These are phyloP conservation scores for Pythium pyrilobum DNA, from an alignment of 352 stramenopile species.

Conservation along the genomic window DNA sequence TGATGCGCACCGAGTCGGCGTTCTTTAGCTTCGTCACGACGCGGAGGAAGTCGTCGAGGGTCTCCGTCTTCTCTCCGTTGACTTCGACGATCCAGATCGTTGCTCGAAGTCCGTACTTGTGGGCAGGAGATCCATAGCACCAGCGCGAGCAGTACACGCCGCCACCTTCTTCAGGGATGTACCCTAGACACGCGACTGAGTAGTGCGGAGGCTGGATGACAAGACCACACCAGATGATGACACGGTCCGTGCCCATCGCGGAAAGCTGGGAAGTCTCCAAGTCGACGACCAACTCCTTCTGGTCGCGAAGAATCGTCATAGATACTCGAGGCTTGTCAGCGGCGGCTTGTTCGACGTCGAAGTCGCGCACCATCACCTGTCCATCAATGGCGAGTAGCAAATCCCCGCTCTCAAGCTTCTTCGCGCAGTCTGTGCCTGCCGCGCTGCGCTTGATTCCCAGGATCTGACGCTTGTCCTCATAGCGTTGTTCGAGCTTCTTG, in stretches of 20 bases:
- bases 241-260: conserved; percentile 79
- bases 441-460: conserved; percentile 77
- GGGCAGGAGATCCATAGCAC: conserved; percentile 87
- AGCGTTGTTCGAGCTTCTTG: conserved; percentile 65
- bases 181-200: conserved; percentile 75
- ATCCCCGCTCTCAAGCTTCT: conserved; percentile 75
- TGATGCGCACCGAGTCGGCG: conserved; percentile 81
- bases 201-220: conserved; percentile 91
- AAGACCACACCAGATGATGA: conserved; percentile 88
- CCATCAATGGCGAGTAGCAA: conserved; percentile 82
- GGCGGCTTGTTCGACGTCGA: conserved; percentile 65
- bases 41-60: conserved; percentile 80
- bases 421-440: conserved; percentile 55
- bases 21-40: conserved; percentile 80
- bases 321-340: conserved; percentile 45
- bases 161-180: conserved; percentile 79
- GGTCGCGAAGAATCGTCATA: conserved; percentile 71
- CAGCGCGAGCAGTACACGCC: conserved; percentile 88
- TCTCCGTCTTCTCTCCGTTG: conserved; percentile 75
- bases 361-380: conserved; percentile 67
- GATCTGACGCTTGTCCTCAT: conserved; percentile 86
- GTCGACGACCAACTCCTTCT: conserved; percentile 55
- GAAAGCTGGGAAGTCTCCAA: conserved; percentile 62
- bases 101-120: conserved; percentile 88
- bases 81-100: conserved; percentile 91